Evolutionary conservation across 139 green algal genomes (phyloP), one percentile per base, ranked within the genome.

Genomic region (Chlorella sp.): DNA sequence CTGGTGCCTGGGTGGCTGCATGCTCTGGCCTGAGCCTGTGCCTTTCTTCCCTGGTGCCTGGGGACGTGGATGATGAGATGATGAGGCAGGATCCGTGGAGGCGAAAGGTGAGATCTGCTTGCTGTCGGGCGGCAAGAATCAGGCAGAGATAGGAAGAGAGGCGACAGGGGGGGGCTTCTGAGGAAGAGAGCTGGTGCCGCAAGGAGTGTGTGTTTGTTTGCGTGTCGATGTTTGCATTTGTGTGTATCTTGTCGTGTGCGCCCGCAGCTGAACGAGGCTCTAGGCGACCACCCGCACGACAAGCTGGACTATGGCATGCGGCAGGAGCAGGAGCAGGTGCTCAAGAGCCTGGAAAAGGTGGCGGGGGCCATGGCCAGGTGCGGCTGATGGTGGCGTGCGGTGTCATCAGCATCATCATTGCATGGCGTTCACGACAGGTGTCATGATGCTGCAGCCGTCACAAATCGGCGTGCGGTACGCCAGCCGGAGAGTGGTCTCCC

Each of bases 231-330:
- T 55, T 55, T 55, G 42, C 10, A 55, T 17, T 10, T 55, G 10
- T 24, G 10, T 55, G 42, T 17, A 55, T 55, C 10, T 55, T 55
- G 42, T 55, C 17, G 42, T 55, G 17, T 55, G 42, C 17, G 42
- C 42, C 17, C 74, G 51, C 74, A 94, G 89, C 49, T 95, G 2
- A 94, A 93, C 70, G 83, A 92, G 50, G 88, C 76, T 0, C 78
- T 96, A 36, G 79, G 69, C 35, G 89, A 93, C 62, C 24, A 49
- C 0, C 72, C 86, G 0, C 29, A 31, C 4, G 83, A 91, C 0
- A 70, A 55, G n/a, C 62, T 96, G n/a, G 91, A 96, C 66, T 93
- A 85, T 71, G 79, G 62, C 59, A 74, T 72, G 64, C 51, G 73
- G 60, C 82, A 92, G 79, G 90, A 95, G 82, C 63, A 82, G 69